Evolutionary conservation across 2,329 filamentous ascomycete species (phyloP), one percentile per base, ranked within the genome.

Genomic region (Truncatella angustata): DNA sequence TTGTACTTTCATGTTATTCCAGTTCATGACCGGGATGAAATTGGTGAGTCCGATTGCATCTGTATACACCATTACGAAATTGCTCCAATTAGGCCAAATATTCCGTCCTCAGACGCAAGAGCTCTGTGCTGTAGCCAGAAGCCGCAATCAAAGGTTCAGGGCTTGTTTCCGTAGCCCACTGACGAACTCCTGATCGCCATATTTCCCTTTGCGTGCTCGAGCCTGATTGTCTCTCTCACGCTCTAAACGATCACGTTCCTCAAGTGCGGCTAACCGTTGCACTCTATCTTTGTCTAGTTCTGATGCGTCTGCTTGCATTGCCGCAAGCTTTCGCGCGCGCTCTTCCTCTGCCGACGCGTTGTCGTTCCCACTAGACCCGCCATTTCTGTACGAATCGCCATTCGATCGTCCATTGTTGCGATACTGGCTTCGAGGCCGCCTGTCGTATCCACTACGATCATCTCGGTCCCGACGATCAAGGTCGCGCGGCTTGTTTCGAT

Each of bases 231-330:
- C 90, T 1, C 82, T 81, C 54, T 89, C 84, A 11, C 79, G 77
- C 40, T 84, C 80, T 16, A 73, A 74, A 45, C 80, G 78, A 59
- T 95, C 90, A 54, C 77, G 77, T 56, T 83, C 81, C 21, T 82
- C 84, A 16, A 92, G 72, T 1, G 83, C 82, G 0, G 82, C 81
- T 9, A 95, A 73, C 21, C 90, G 81, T 54, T 80, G 78, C 57
- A 82, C 81, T 28, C 91, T 84, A 59, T 88, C 85, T n/a, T 75
- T 65, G 60, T 93, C 88, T 44, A 95, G 74, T 10, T 87, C 82
- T 1, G 77, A 78, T 4, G 88, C 88, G 24, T 84, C 86, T 16
- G 80, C 79, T 66, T 89, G 86, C 88, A 91, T 91, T 7, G 84
- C 85, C 14, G 85, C 87, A 16, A 91, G 70, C 65, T 84, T 89